Conservation (phyloP, 768 basidiomycete genomes). For the Porpolomopsis calyptriformis region DNA sequence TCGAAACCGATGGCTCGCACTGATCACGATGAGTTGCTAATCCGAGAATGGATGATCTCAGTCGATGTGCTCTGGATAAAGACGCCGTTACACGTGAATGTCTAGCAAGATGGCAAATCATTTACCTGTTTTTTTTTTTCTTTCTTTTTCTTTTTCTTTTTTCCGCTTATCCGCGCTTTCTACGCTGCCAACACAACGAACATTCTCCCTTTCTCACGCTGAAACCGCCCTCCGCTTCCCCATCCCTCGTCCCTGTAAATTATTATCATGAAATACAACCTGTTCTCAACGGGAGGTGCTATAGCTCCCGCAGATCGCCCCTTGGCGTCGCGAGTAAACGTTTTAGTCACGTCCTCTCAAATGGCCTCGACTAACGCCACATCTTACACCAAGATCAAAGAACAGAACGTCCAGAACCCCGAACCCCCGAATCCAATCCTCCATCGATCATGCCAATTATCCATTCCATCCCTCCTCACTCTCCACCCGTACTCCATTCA, state of each 20-base stretch:
- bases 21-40: too few species aligned
- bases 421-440: too few species aligned
- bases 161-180: constrained; percentile 1
- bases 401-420: too few species aligned
- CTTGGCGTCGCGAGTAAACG: not conserved
- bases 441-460: too few species aligned
- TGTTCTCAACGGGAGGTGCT: not conserved
- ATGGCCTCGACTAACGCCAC: constrained; percentile 2
- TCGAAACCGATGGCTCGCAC: too few species aligned
- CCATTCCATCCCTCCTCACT: too few species aligned
- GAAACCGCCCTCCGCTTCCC: constrained; percentile 1
- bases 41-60: too few species aligned
- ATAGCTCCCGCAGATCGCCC: not conserved
- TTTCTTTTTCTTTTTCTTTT: too few species aligned
- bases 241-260: too few species aligned
- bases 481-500: too few species aligned
- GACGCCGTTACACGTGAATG: not conserved
- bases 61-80: too few species aligned
- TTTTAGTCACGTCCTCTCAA: not conserved
- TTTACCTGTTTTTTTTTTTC: not conserved
- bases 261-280: too few species aligned
- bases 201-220: constrained; percentile 1
- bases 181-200: not conserved
- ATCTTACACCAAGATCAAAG: not conserved
- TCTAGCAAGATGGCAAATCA: not conserved